phyloP scores from a whole-genome alignment of 257 asterid species.

The Petunia axillaris region DNA sequence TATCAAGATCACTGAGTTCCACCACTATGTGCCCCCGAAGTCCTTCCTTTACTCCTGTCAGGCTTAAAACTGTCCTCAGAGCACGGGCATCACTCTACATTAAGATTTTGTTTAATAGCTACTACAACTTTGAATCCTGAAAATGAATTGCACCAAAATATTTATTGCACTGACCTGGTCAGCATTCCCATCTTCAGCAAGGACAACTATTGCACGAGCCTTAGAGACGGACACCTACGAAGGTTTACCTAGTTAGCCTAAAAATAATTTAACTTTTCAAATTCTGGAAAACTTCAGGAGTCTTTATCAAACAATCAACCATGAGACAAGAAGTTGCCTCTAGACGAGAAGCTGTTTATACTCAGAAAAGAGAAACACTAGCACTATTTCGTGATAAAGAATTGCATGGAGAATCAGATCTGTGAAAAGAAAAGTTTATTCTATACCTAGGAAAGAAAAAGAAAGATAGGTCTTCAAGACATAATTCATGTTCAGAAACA shows the following conservation, averaged over 20 bases:
- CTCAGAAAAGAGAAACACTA: constrained; percentile 12
- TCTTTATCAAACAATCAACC: constrained; percentile 9
- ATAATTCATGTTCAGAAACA: not conserved
- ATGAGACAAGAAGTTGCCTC: constrained; percentile 17
- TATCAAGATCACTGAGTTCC: constrained; percentile 89
- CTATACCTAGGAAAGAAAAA: not conserved
- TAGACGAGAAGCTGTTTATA: not conserved
- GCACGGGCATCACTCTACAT: constrained; percentile 96
- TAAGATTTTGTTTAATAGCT: constrained; percentile 30
- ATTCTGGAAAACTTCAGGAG: constrained; percentile 20
- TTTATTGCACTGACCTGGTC: constrained; percentile 65
- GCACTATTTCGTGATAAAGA: not conserved
- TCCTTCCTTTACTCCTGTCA: constrained; percentile 92
- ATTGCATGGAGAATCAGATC: constrained; percentile 12
- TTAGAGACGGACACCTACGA: constrained; percentile 85
- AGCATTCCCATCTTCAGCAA: constrained; percentile 93
- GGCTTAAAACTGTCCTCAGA: constrained; percentile 84
- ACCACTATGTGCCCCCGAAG: constrained; percentile 86
- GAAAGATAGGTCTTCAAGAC: not conserved
- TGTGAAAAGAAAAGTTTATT: constrained; percentile 1
- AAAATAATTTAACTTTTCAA: constrained; percentile 22
- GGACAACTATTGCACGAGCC: constrained; percentile 92
- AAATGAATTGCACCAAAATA: constrained; percentile 27
- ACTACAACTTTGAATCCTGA: constrained; percentile 27
- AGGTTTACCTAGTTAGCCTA: constrained; percentile 37